These are phyloP conservation scores for Chaetoscypha palmicola DNA, from an alignment of 2,329 filamentous ascomycete genomes.

Conservation along the genomic window DNA sequence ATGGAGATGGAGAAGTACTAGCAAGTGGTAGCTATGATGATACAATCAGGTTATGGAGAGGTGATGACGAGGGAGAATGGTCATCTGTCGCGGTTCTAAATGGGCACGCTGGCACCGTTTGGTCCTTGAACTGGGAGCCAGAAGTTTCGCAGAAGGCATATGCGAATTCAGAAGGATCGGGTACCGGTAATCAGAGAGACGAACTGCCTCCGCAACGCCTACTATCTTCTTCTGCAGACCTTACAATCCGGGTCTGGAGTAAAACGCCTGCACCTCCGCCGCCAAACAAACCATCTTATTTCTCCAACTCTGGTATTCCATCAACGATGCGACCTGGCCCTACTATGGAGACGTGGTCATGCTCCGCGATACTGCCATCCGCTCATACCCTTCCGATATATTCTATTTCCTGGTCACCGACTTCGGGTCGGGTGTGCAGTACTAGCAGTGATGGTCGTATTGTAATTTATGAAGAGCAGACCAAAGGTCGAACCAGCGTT, in stretches of 20 bases:
- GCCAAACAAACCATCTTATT: slow-evolving; percentile 25
- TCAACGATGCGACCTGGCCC: slow-evolving; percentile 73
- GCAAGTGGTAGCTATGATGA: slow-evolving; percentile 94
- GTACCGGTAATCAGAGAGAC: slow-evolving; percentile 36
- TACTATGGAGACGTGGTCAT: slow-evolving; percentile 76
- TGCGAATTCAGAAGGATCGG: slow-evolving; percentile 3
- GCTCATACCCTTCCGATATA: slow-evolving; percentile 79
- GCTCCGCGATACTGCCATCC: slow-evolving; percentile 67
- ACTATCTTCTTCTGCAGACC: slow-evolving; percentile 79
- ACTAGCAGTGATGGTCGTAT: slow-evolving; percentile 81
- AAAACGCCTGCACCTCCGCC: slow-evolving; percentile 34
- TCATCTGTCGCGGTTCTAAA: slow-evolving; percentile 75
- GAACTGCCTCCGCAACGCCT: slow-evolving; percentile 49
- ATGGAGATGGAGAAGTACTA: slow-evolving; percentile 61
- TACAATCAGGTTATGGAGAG: slow-evolving; percentile 70
- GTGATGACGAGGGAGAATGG: slow-evolving; percentile 81
- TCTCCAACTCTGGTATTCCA: slow-evolving; percentile 55
- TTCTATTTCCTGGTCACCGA: slow-evolving; percentile 73
- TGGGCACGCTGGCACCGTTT: slow-evolving; percentile 81
- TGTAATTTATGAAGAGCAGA: slow-evolving; percentile 65
- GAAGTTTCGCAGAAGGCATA: slow-evolving; percentile 23
- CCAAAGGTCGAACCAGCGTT: slow-evolving; percentile 23
- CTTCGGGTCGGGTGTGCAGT: slow-evolving; percentile 73
- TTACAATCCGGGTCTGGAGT: slow-evolving; percentile 72
- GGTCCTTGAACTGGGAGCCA: slow-evolving; percentile 72